Percentiles rank a stretch among this genome's conserved stretches.
These are phyloP conservation scores for Priceomyces medius DNA, from an alignment of 805 yeast genomes.

Conservation along the genomic window DNA sequence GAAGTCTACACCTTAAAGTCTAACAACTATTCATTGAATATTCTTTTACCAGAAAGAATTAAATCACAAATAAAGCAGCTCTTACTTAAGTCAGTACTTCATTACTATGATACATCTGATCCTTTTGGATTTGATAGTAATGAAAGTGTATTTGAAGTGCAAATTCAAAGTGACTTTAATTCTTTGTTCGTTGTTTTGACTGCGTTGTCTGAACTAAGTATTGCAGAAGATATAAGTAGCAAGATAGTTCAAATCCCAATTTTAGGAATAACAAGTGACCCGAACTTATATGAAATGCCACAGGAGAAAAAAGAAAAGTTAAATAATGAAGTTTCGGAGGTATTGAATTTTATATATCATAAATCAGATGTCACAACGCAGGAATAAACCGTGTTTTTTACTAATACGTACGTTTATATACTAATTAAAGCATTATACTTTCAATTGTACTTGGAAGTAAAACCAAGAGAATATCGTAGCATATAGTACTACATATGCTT, in stretches of 20 bases:
- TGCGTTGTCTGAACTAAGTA: not conserved
- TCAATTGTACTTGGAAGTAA: constrained; percentile 1
- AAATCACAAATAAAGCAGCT: constrained; percentile 2
- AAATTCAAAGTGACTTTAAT: constrained; percentile 20
- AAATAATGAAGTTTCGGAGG: constrained; percentile 5
- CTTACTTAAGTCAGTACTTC: not conserved
- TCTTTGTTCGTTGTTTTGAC: constrained; percentile 17
- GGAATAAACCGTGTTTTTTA: too few species aligned
- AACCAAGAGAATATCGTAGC: not conserved
- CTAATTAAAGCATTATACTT: constrained; percentile 1
- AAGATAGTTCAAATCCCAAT: constrained; percentile 13
- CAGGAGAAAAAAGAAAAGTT: constrained; percentile 12
- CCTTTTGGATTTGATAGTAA: constrained; percentile 8
- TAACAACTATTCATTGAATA: constrained; percentile 21
- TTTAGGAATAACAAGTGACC: constrained; percentile 16
- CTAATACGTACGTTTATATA: not conserved
- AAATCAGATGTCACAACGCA: not conserved
- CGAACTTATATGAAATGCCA: constrained; percentile 17
- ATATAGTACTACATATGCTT: not conserved
- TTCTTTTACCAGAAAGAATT: constrained; percentile 7
- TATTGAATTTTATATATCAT: constrained; percentile 8
- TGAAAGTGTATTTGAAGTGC: constrained; percentile 7
- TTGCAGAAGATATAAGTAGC: constrained; percentile 10
- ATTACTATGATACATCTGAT: constrained; percentile 9
- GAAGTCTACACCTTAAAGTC: constrained; percentile 33